Evolutionary conservation across 2,329 filamentous ascomycete species (phyloP).

Genomic region (Aspergillus calidoustus): DNA sequence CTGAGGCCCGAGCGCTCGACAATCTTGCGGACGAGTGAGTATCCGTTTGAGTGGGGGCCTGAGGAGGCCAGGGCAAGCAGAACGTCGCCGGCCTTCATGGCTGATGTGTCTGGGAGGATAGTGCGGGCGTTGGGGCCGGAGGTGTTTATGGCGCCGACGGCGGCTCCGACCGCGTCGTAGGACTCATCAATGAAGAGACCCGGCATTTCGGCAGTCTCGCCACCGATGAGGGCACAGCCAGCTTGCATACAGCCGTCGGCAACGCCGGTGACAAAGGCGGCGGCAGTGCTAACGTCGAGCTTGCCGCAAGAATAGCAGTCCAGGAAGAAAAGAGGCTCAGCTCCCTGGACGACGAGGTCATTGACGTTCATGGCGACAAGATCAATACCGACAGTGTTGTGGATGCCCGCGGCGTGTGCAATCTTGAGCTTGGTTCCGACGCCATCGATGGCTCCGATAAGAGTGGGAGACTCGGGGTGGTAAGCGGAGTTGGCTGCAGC

Average conservation of each 20-base stretch:
- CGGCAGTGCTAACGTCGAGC: conserved; percentile 76
- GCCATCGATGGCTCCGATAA: conserved; percentile 95
- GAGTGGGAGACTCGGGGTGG: conserved; percentile 73
- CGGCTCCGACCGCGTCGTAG: conserved; percentile 91
- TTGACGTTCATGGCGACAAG: conserved; percentile 99
- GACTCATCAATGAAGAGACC: conserved; percentile 87
- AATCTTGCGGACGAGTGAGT: conserved; percentile 92
- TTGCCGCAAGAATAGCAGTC: conserved; percentile 97
- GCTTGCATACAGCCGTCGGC: conserved; percentile 84
- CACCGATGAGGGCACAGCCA: conserved; percentile 89
- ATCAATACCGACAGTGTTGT: conserved; percentile 94
- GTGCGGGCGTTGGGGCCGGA: conserved; percentile 57
- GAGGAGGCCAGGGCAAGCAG: conserved; percentile 83
- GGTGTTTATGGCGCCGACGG: conserved; percentile 76
- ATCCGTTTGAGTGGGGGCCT: conserved; percentile 94
- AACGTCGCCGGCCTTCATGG: conserved; percentile 82
- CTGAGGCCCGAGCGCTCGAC: conserved; percentile 72
- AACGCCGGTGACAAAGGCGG: conserved; percentile 88
- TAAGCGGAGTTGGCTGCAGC: conserved; percentile 70
- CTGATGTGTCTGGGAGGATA: conserved; percentile 74
- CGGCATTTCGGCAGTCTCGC: conserved; percentile 98
- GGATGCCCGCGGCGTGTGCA: conserved; percentile 85
- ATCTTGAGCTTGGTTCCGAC: conserved; percentile 98
- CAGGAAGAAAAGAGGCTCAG: conserved; percentile 92
- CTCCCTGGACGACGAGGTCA: conserved; percentile 93